Percentiles rank a stretch among this genome's conserved stretches.
Conservation (phyloP, 768 basidiomycete genomes). For the Mycena crocata region DNA sequence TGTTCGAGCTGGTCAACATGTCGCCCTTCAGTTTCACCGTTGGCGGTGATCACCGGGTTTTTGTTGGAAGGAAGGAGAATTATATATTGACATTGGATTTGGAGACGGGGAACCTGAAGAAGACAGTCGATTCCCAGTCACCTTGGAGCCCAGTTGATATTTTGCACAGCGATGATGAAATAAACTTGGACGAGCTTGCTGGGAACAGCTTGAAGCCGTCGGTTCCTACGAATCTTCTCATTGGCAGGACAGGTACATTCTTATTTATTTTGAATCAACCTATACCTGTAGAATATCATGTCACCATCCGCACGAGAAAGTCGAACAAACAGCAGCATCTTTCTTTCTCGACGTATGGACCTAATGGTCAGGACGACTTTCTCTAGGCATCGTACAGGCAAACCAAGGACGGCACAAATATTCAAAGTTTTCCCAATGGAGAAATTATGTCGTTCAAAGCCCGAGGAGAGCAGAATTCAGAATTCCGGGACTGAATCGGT, state of each 20-base stretch:
- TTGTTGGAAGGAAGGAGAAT: constrained; percentile 93
- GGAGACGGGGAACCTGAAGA: constrained; percentile 84
- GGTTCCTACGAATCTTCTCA: constrained; percentile 59
- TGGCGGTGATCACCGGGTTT: constrained; percentile 75
- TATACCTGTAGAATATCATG: constrained; percentile 78
- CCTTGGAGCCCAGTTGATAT: constrained; percentile 79
- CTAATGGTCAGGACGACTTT: constrained; percentile 86
- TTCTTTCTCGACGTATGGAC: constrained; percentile 92
- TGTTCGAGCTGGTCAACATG: constrained; percentile 92
- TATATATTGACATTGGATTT: constrained; percentile 80
- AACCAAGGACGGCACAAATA: constrained; percentile 83
- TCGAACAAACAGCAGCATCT: constrained; percentile 71
- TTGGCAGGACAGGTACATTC: constrained; percentile 61
- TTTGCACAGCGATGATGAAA: constrained; percentile 54
- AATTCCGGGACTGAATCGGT: constrained; percentile 45
- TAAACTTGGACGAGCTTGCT: constrained; percentile 72
- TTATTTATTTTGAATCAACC: neutral
- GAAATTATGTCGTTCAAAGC: constrained; percentile 81
- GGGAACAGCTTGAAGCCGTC: constrained; percentile 53
- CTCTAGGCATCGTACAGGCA: constrained; percentile 79
- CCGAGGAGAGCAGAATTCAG: constrained; percentile 34
- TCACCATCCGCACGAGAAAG: constrained; percentile 81
- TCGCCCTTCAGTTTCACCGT: constrained; percentile 83
- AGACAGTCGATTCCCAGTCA: constrained; percentile 79
- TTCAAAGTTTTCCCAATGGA: constrained; percentile 85